Evolutionary conservation across 306 rosid species (phyloP).

Genomic region (Cucumis hystrix): DNA sequence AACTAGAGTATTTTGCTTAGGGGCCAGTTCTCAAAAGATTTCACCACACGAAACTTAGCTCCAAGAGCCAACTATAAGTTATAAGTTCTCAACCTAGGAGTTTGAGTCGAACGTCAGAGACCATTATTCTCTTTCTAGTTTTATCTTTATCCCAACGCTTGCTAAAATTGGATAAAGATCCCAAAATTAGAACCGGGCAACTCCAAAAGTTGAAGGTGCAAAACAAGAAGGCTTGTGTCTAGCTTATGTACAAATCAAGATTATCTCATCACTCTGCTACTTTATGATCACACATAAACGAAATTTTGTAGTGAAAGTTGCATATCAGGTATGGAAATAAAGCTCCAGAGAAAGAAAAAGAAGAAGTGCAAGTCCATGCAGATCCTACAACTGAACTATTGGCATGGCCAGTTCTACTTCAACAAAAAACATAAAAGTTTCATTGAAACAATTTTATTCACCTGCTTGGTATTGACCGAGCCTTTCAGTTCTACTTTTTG

Average conservation of each 20-base stretch:
- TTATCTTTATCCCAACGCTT: neutral
- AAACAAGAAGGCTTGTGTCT: neutral
- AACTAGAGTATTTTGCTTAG: neutral
- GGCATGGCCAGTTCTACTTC: neutral
- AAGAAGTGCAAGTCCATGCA: neutral
- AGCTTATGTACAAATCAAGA: neutral
- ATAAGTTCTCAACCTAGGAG: neutral
- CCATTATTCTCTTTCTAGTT: neutral
- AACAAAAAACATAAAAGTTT: neutral
- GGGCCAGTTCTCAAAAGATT: neutral
- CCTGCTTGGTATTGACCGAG: conserved; percentile 25
- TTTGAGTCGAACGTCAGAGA: neutral
- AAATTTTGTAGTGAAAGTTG: neutral
- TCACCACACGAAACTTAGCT: neutral
- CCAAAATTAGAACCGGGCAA: neutral
- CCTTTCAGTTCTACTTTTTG: conserved; percentile 25
- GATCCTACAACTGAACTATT: neutral
- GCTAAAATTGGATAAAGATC: neutral
- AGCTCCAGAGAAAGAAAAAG: neutral
- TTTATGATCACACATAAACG: neutral
- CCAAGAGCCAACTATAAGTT: neutral
- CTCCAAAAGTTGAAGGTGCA: neutral
- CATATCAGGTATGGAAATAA: neutral
- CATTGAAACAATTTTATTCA: conserved; percentile 1
- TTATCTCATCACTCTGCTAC: neutral